Evolutionary conservation across 1,284 basidiomycete species (phyloP), one percentile per base, ranked within the genome.

Genomic region (Moesziomyces parantarcticus): DNA sequence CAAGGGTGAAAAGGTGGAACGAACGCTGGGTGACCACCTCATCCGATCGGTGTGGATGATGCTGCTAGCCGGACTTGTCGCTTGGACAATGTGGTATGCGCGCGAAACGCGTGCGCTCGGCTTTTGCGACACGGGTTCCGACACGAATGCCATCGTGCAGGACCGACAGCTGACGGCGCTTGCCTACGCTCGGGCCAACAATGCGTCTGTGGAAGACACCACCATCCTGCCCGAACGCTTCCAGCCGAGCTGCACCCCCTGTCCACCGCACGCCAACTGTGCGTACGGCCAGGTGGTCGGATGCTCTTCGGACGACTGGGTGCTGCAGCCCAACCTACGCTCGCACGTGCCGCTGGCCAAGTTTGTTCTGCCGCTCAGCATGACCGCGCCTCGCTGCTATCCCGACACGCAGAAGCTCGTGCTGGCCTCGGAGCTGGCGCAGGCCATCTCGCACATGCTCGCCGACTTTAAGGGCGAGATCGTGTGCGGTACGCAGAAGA

Each of bases 331-430:
- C 25, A 64, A 75, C 16, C 26, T 67, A 16, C 50, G 64, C 16
- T 64, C 65, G 26, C 62, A 67, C 10, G 21, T 82, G 10, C 81
- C 81, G 1, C 43, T 81, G 18, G 34, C 67, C 16, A 48, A 46
- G 0, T 51, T 25, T 5, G 20, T 65, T 21, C 52, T 81, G 8
- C 81, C 81, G 7, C 66, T 79, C 5, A 45, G 59, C 29, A 61
- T 46, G 61, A 58, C 59, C 0, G 40, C 53, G 4, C 70, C 77
- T 0, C 42, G 41, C 20, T 82, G 81, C 58, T 62, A 72, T 20
- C 80, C 81, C 1, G 81, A 82, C 61, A 77, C 79, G 45, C 72
- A 77, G 50, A 81, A 82, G 70, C 71, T 79, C 7, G 62, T 80
- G 16, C 73, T 82, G 10, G 81, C 78, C 0, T 62, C 70, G 1